Evolutionary conservation across 441 rosid genomes (phyloP), one percentile per base, ranked within the genome.

Genomic region (Macaranga tanarius): DNA sequence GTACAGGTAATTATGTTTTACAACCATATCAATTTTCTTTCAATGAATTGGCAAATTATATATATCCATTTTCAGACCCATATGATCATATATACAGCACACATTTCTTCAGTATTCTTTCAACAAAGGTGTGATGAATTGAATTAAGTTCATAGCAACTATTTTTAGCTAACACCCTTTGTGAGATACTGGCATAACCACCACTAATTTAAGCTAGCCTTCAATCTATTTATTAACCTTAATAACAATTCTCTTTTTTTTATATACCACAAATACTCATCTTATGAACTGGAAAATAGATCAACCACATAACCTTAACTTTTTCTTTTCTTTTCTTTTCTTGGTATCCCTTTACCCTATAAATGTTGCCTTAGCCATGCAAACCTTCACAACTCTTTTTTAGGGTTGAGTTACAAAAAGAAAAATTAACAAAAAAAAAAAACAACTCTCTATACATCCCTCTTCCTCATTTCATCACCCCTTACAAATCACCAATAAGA

Each of bases 251-350:
- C 11, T 1, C 26, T 10, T 40, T 42, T 16, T 38, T 2, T 34
- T 34, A 34, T 34, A 58, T 25, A 2, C 55, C 55, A 70, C 59
- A 70, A 60, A 28, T 58, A 5, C 5, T 19, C 28, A 45, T 19
- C 56, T 12, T 17, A 12, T 71, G 17, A 45, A 4, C 75, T 62
- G 60, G 5, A 62, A 62, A 61, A 38, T 25, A 20, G 68, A 62
- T 62, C 60, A 34, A 51, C 75, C 68, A 51, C 68, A 51, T 50
- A 5, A 25, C 42, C n/a, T 38, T 20, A 28, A 28, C 47, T 28
- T 15, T n/a, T n/a, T 34, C 6, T 34, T 34, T 34, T 31, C 34
- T 31, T 31, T 34, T 20, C 47, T 17, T 4, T 48, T 44, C 10
- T 42, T 42, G 47, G 8, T 2, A 47, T 10, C 26, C 45, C 51